These are phyloP conservation scores for Aspergillus nomiae DNA, from an alignment of 2,329 filamentous ascomycete genomes.

Conservation along the genomic window DNA sequence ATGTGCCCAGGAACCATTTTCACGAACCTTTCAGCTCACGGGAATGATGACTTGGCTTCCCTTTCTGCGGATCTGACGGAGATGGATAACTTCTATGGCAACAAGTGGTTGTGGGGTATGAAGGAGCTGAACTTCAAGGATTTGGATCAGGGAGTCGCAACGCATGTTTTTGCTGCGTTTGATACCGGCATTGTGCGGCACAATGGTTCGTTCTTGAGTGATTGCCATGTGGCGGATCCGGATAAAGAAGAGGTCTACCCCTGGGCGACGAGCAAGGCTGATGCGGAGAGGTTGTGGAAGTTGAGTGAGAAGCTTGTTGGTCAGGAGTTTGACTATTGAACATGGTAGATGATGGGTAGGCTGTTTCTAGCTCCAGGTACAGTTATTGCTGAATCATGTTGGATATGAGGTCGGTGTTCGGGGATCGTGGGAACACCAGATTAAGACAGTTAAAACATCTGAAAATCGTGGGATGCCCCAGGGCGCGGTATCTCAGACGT, in stretches of 20 bases:
- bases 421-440: no score
- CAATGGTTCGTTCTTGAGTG: constrained; percentile 43
- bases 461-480: no score
- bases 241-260: constrained; percentile 30
- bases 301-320: constrained; percentile 50
- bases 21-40: background rate
- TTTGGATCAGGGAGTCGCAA: constrained; percentile 32
- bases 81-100: constrained; percentile 24
- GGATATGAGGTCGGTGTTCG: no score
- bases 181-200: constrained; percentile 26
- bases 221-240: constrained; percentile 44
- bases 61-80: background rate
- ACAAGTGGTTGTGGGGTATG: constrained; percentile 4
- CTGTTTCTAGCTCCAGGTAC: no score
- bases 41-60: background rate
- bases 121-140: constrained; percentile 21
- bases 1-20: background rate
- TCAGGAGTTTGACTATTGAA: constrained; percentile 35
- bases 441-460: no score
- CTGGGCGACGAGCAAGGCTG: constrained; percentile 26
- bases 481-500: no score
- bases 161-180: constrained; percentile 37
- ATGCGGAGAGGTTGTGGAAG: constrained; percentile 48
- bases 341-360: no score
- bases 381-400: no score